Conservation (phyloP, 345 rosid species). For the Mallotus nudiflorus region DNA sequence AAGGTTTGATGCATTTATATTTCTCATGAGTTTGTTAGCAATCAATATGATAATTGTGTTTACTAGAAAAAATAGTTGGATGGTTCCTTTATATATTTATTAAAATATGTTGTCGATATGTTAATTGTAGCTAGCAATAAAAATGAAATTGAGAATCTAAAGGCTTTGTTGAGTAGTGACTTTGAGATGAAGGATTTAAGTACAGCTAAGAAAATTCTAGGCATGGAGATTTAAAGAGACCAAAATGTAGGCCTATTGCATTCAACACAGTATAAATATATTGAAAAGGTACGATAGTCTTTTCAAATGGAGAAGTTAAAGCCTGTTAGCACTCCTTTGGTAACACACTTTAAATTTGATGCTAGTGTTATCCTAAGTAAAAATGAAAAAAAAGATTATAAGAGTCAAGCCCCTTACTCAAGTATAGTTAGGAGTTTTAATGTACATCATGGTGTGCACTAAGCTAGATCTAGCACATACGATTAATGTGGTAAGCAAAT, state of each 20-base stretch:
- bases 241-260: neutral
- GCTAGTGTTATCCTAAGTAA: too few relatives aligned
- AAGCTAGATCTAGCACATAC: neutral
- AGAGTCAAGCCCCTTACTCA: neutral
- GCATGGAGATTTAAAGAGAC: neutral
- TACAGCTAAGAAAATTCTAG: too few relatives aligned
- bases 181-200: neutral
- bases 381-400: neutral
- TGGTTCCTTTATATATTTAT: neutral
- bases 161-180: neutral
- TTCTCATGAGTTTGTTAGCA: neutral
- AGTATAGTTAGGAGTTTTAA: slow-evolving; percentile 1
- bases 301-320: neutral
- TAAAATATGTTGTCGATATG: neutral
- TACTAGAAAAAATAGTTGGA: neutral
- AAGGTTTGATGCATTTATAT: slow-evolving; percentile 9
- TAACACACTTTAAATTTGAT: neutral
- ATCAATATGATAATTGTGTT: neutral
- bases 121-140: neutral
- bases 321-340: neutral
- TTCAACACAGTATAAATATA: neutral
- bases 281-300: neutral
- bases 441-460: slow-evolving; percentile 5
- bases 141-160: neutral
- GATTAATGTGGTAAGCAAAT: neutral